Percentiles rank a stretch among this genome's conserved stretches.
Evolutionary conservation across 2,329 filamentous ascomycete genomes (phyloP).

Genomic region (Didymellaceae sp.): DNA sequence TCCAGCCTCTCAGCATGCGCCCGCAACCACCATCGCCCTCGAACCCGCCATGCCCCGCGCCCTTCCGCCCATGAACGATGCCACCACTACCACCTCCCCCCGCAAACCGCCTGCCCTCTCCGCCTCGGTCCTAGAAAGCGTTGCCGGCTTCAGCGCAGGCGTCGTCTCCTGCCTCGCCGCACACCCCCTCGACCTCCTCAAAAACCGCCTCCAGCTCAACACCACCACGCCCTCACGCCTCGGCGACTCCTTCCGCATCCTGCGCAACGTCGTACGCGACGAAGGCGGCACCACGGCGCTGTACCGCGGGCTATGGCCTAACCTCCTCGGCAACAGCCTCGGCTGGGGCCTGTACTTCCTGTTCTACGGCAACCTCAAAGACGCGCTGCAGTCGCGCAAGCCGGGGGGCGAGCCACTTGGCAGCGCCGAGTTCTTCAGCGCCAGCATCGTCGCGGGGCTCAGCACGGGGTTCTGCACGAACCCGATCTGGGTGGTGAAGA

Average conservation of each 20-base stretch:
- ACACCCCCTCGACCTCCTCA: conserved; percentile 93
- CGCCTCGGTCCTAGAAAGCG: conserved; percentile 81
- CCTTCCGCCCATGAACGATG: conserved; percentile 54
- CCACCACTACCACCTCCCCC: conserved; percentile 47
- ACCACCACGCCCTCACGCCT: conserved; percentile 51
- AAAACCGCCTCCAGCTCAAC: conserved; percentile 84
- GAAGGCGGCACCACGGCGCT: conserved; percentile 70
- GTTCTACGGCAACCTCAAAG: conserved; percentile 67
- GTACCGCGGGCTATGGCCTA: conserved; percentile 89
- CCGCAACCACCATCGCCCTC: conserved; percentile 14
- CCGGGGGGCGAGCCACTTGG: conserved; percentile 55
- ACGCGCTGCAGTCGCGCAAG: conserved; percentile 55
- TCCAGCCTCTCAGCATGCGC: conserved; percentile 29
- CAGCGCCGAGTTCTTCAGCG: conserved; percentile 78
- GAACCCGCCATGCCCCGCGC: conserved; percentile 55
- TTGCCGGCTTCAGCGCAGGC: conserved; percentile 89
- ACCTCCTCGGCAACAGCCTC: conserved; percentile 86
- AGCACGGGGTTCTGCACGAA: conserved; percentile 86
- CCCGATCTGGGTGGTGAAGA: conserved; percentile 98
- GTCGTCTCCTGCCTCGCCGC: conserved; percentile 83
- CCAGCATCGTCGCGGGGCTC: conserved; percentile 71
- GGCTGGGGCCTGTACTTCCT: conserved; percentile 96
- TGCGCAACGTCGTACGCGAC: conserved; percentile 59
- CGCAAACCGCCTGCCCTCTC: conserved; percentile 51
- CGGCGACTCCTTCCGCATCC: conserved; percentile 61